These are phyloP conservation scores for Taiozyma sp. DNA, from an alignment of 1,139 yeast species.

Conservation along the genomic window DNA sequence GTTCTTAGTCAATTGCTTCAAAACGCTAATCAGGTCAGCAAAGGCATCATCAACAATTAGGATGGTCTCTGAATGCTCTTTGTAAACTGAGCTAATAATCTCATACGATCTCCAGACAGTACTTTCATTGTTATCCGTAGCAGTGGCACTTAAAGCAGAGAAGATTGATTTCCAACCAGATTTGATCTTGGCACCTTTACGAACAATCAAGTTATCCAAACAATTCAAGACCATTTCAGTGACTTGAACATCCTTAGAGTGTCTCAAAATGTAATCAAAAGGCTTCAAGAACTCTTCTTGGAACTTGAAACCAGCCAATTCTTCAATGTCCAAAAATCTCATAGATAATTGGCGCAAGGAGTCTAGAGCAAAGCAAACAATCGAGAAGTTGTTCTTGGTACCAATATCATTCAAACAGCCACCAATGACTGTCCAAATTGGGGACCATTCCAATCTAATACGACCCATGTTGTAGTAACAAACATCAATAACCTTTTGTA, in stretches of 20 bases:
- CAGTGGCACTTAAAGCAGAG: constrained; percentile 51
- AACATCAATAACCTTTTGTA: constrained; percentile 94
- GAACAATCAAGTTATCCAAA: constrained; percentile 76
- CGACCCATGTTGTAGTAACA: constrained; percentile 97
- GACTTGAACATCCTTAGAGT: constrained; percentile 66
- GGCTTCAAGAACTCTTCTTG: constrained; percentile 93
- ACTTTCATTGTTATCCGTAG: constrained; percentile 37
- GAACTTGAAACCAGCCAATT: constrained; percentile 90
- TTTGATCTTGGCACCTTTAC: constrained; percentile 69
- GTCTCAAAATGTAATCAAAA: constrained; percentile 71
- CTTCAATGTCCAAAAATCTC: constrained; percentile 91
- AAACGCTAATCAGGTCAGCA: constrained; percentile 67
- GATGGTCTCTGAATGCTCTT: constrained; percentile 58
- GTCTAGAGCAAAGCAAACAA: constrained; percentile 89
- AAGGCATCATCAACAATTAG: constrained; percentile 69
- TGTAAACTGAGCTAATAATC: constrained; percentile 59
- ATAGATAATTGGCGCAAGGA: constrained; percentile 89
- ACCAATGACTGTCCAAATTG: constrained; percentile 92
- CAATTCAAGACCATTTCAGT: constrained; percentile 92
- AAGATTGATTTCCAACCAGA: constrained; percentile 96
- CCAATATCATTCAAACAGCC: constrained; percentile 85
- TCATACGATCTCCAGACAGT: constrained; percentile 62
- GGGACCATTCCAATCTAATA: constrained; percentile 95
- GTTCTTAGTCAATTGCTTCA: constrained; percentile 81
- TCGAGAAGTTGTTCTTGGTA: constrained; percentile 68